Percentiles rank a stretch among this genome's conserved stretches.
Evolutionary conservation across 768 basidiomycete genomes (phyloP).

Genomic region (Artomyces pyxidatus): DNA sequence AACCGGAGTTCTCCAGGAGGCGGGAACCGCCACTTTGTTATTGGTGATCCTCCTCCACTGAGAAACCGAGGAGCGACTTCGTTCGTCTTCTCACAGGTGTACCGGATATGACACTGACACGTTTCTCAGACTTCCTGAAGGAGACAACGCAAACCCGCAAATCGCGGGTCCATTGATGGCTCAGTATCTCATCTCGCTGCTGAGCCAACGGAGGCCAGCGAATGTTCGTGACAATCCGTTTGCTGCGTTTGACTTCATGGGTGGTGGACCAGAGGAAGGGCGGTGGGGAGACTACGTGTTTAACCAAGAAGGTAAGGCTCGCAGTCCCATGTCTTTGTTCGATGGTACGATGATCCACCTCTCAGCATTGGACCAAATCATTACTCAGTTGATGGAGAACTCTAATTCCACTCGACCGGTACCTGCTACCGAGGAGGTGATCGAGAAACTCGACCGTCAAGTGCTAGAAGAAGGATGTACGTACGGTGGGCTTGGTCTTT

Average conservation of each 20-base stretch:
- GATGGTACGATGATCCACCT: background rate
- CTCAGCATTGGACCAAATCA: conserved; percentile 73
- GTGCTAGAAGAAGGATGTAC: conserved; percentile 54
- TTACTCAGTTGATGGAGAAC: conserved; percentile 83
- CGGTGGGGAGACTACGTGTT: conserved; percentile 89
- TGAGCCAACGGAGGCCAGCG: conserved; percentile 32
- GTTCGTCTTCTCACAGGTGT: conserved; percentile 6
- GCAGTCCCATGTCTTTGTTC: background rate
- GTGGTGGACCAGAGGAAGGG: conserved; percentile 39
- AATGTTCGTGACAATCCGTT: conserved; percentile 40
- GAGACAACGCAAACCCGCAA: conserved; percentile 21
- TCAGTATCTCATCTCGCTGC: conserved; percentile 61
- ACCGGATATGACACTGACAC: conserved; percentile 19
- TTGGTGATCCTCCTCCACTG: conserved; percentile 26
- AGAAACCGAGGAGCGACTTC: conserved; percentile 17
- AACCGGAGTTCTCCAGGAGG: conserved; percentile 24
- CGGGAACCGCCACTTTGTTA: conserved; percentile 27
- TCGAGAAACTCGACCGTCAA: conserved; percentile 58
- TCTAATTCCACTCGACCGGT: conserved; percentile 68
- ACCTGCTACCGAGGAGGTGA: conserved; percentile 76
- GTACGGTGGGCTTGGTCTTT: conserved; percentile 24
- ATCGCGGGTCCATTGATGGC: conserved; percentile 62
- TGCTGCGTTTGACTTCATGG: conserved; percentile 24
- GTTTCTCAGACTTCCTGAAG: conserved; percentile 22
- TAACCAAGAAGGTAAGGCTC: conserved; percentile 71